Conservation (phyloP, 164 flowering plant species). For the Litsea cubeba region DNA sequence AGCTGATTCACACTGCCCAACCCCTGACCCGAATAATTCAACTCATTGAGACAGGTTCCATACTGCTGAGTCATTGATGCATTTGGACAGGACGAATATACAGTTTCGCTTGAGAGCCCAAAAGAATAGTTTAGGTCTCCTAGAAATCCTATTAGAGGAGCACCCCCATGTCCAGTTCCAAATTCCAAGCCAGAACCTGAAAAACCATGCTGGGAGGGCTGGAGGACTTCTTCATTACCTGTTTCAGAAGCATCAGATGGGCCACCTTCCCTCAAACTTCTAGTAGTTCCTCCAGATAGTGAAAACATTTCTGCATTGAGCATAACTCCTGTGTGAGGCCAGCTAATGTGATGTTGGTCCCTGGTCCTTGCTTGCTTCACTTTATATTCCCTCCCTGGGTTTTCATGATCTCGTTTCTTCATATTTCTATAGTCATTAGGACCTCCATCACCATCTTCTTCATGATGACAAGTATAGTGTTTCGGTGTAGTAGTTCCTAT, state of each 20-base stretch:
- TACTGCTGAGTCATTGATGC: constrained; percentile 41
- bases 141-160: constrained; percentile 11
- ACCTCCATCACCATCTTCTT: constrained; percentile 4
- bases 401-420: constrained; percentile 13
- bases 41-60: constrained; percentile 45
- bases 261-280: constrained; percentile 6
- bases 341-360: neutral
- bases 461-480: neutral
- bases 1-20: too few species aligned
- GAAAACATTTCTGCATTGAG: constrained; percentile 4
- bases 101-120: constrained; percentile 14
- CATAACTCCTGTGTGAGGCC: constrained; percentile 7
- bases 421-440: constrained; percentile 5
- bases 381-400: constrained; percentile 12
- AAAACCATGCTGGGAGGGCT: constrained; percentile 5
- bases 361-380: constrained; percentile 8
- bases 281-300: neutral
- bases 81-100: constrained; percentile 23
- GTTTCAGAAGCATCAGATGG: constrained; percentile 12
- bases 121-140: constrained; percentile 19
- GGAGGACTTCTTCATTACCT: constrained; percentile 7
- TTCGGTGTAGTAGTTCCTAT: constrained; percentile 11
- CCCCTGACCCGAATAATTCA: constrained; percentile 30
- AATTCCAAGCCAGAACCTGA: constrained; percentile 11
- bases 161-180: constrained; percentile 15